Conservation (phyloP, 2,329 filamentous ascomycete genomes). For the Penicillium thymicola region DNA sequence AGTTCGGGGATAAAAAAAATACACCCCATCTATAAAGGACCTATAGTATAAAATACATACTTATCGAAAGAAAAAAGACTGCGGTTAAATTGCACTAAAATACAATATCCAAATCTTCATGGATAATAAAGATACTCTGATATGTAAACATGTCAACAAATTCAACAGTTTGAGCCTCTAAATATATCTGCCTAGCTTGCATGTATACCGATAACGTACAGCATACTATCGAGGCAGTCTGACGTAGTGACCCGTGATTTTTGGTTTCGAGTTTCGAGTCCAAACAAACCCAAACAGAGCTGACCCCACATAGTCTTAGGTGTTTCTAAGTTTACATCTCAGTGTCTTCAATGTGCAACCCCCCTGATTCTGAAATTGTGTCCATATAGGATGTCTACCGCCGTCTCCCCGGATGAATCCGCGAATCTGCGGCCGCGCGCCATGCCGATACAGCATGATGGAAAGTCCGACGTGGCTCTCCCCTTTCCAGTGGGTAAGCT, state of each 20-base stretch:
- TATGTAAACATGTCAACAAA: not conserved
- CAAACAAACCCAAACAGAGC: not conserved
- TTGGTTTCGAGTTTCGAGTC: not conserved
- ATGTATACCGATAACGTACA: not conserved
- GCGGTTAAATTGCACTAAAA: not conserved
- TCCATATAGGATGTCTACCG: constrained; percentile 30
- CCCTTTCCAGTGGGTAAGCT: constrained; percentile 29
- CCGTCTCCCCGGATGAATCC: constrained; percentile 27
- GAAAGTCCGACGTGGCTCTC: constrained; percentile 22
- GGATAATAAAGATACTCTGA: not conserved
- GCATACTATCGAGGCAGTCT: not conserved
- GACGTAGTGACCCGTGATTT: constrained; percentile 5
- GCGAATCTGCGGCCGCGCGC: constrained; percentile 34
- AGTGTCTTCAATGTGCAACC: constrained; percentile 17
- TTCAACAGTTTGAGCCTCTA: not conserved
- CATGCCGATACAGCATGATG: constrained; percentile 25
- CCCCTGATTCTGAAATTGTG: constrained; percentile 7
- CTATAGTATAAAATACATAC: not conserved
- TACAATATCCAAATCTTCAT: too few species aligned
- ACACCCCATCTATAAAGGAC: not conserved
- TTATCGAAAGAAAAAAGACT: not conserved
- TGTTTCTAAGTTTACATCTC: not conserved
- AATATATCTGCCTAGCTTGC: not conserved
- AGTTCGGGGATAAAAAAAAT: not conserved
- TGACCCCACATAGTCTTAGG: not conserved